These are phyloP conservation scores for Papilionanthe hybrid DNA, from an alignment of 116 monocot genomes.

Conservation along the genomic window DNA sequence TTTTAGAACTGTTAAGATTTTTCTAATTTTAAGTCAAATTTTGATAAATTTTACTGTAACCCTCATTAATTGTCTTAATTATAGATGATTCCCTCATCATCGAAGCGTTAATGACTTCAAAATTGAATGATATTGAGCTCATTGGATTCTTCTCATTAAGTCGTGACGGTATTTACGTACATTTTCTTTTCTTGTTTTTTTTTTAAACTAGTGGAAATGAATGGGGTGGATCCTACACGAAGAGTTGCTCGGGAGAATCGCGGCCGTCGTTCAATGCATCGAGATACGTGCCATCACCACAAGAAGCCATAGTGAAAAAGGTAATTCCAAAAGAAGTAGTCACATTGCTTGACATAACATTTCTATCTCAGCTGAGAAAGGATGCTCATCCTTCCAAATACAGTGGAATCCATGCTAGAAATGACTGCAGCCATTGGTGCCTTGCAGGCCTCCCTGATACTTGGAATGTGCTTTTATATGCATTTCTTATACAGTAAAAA, in stretches of 20 bases:
- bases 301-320: conserved; percentile 32
- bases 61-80: too few relatives aligned
- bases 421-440: conserved; percentile 86
- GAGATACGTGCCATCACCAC: conserved; percentile 15
- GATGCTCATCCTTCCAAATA: conserved; percentile 69
- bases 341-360: conserved; percentile 50
- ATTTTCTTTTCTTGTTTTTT: too few relatives aligned
- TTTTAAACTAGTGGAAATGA: conserved; percentile 37
- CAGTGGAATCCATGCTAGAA: conserved; percentile 33
- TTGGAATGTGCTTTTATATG: conserved; percentile 70
- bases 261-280: conserved; percentile 37
- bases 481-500: conserved; percentile 21
- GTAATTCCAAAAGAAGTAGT: conserved; percentile 42
- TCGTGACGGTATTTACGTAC: too few relatives aligned
- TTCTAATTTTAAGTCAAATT: too few relatives aligned
- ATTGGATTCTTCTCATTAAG: too few relatives aligned
- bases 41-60: too few relatives aligned
- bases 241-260: conserved; percentile 38
- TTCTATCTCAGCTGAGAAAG: conserved; percentile 63
- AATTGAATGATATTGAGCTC: too few relatives aligned
- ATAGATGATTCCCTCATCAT: too few relatives aligned
- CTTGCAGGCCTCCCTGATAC: conserved; percentile 71
- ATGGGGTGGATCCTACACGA: conserved; percentile 33
- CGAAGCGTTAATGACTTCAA: too few relatives aligned
- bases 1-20: too few relatives aligned